Percentiles rank a stretch among this genome's conserved stretches.
Evolutionary conservation across 2,329 filamentous ascomycete species (phyloP).

Genomic region (Ophiostoma sp.): DNA sequence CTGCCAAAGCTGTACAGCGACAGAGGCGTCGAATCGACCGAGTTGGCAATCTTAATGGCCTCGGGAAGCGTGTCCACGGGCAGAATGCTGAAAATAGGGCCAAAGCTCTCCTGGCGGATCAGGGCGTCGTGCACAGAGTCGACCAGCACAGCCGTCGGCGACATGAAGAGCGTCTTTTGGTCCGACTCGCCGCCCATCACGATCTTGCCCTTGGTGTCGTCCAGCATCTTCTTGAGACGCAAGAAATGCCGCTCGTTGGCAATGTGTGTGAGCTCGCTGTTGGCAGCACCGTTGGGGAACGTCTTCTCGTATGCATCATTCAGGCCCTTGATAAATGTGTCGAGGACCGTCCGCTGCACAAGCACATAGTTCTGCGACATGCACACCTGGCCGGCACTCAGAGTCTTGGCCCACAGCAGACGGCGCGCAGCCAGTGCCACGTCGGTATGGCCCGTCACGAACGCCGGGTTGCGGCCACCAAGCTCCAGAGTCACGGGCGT

Average conservation of each 20-base stretch:
- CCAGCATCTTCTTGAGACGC: slow-evolving; percentile 87
- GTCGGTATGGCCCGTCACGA: slow-evolving; percentile 80
- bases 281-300: slow-evolving; percentile 74
- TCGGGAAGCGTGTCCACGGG: slow-evolving; percentile 75
- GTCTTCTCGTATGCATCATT: slow-evolving; percentile 67
- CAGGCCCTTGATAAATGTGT: slow-evolving; percentile 68
- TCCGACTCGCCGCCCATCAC: slow-evolving; percentile 82
- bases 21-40: slow-evolving; percentile 76
- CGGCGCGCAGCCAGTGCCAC: slow-evolving; percentile 74
- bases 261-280: slow-evolving; percentile 76
- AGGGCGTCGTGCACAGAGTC: slow-evolving; percentile 69
- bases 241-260: slow-evolving; percentile 74
- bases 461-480: slow-evolving; percentile 85
- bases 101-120: slow-evolving; percentile 81
- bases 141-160: slow-evolving; percentile 87
- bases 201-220: slow-evolving; percentile 75
- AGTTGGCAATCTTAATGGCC: slow-evolving; percentile 75
- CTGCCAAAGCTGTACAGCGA: slow-evolving; percentile 80
- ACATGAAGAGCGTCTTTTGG: slow-evolving; percentile 74
- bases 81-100: slow-evolving; percentile 81
- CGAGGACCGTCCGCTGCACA: slow-evolving; percentile 68
- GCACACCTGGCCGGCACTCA: slow-evolving; percentile 88
- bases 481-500: slow-evolving; percentile 88
- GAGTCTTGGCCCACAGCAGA: slow-evolving; percentile 80
- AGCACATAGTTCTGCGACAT: slow-evolving; percentile 89